phyloP scores from a whole-genome alignment of 345 rosid genomes.

The Arabis alpina region DNA sequence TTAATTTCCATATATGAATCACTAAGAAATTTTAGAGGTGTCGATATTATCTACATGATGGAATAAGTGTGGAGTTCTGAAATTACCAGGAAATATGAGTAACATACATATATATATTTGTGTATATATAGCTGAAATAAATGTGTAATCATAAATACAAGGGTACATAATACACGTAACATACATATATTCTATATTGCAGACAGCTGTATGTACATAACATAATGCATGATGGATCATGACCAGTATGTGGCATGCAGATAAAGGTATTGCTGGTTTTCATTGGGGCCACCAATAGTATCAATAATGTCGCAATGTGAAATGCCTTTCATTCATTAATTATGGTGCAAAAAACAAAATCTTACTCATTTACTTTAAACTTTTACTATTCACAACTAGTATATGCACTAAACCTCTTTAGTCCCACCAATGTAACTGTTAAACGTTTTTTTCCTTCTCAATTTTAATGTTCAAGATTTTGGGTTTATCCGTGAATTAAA shows the following conservation, averaged over 20 bases:
- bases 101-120: neutral
- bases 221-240: slow-evolving; percentile 40
- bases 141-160: slow-evolving; percentile 3
- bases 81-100: too few relatives aligned
- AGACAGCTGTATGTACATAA: slow-evolving; percentile 39
- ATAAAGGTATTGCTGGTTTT: slow-evolving; percentile 23
- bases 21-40: too few relatives aligned
- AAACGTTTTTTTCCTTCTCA: too few relatives aligned
- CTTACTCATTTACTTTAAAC: neutral
- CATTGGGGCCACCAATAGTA: slow-evolving; percentile 33
- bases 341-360: slow-evolving; percentile 8
- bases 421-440: neutral
- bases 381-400: slow-evolving; percentile 7
- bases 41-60: too few relatives aligned
- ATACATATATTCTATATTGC: slow-evolving; percentile 37
- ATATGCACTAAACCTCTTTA: slow-evolving; percentile 13
- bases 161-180: slow-evolving; percentile 8
- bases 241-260: slow-evolving; percentile 42
- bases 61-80: too few relatives aligned
- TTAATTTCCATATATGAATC: too few relatives aligned
- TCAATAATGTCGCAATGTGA: slow-evolving; percentile 37
- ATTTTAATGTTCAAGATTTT: too few relatives aligned
- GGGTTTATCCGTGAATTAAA: too few relatives aligned
- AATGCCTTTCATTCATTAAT: slow-evolving; percentile 12
- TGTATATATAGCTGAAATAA: slow-evolving; percentile 2